phyloP scores from a whole-genome alignment of 1,139 yeast species.

The Saccharomycopsis phalli region DNA sequence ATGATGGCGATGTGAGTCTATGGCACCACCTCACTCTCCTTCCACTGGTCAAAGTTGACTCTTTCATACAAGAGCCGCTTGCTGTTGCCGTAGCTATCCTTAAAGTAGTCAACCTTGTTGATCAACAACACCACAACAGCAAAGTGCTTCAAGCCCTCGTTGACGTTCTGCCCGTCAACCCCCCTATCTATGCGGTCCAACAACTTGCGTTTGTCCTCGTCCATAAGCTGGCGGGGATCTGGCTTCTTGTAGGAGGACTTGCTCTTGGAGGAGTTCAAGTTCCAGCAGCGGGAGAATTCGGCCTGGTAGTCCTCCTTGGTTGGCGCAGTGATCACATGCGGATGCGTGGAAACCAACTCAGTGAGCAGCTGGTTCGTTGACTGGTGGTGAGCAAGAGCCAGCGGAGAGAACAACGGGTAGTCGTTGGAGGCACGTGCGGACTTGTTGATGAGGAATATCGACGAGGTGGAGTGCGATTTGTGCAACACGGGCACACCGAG shows the following conservation, averaged over 20 bases:
- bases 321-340: conserved; percentile 30
- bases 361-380: conserved; percentile 1
- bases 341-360: conserved; percentile 8
- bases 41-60: conserved; percentile 57
- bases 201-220: conserved; percentile 45
- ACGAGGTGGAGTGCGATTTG: conserved; percentile 4
- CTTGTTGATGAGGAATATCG: conserved; percentile 5
- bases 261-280: conserved; percentile 42
- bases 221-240: conserved; percentile 51
- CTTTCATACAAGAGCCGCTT: conserved; percentile 45
- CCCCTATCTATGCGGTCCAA: conserved; percentile 72
- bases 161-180: conserved; percentile 73
- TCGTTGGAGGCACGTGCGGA: conserved; percentile 13
- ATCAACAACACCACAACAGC: conserved; percentile 62
- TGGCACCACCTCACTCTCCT: conserved; percentile 72
- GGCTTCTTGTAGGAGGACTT: conserved; percentile 68
- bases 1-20: no score
- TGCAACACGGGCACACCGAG: conserved; percentile 10
- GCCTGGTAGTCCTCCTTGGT: conserved; percentile 52
- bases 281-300: conserved; percentile 63
- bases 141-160: conserved; percentile 60
- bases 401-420: conserved; percentile 29
- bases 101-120: conserved; percentile 64
- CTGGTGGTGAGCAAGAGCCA: conserved; percentile 13
- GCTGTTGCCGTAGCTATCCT: conserved; percentile 34